phyloP scores from a whole-genome alignment of 176 grass and related monocot genomes.

The Guadua angustifolia region DNA sequence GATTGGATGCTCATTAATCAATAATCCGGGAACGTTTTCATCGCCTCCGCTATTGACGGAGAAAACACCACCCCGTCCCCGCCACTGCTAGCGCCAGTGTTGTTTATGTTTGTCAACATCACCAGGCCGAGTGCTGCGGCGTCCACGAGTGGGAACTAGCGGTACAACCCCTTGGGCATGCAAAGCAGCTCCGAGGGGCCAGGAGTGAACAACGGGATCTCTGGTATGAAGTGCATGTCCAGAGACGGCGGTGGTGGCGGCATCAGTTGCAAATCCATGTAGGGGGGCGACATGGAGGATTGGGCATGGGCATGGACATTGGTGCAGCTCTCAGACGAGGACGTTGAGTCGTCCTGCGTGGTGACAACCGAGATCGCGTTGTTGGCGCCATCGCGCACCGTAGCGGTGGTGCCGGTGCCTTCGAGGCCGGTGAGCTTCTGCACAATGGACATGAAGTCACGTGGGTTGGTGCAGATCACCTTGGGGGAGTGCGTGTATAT shows the following conservation, averaged over 20 bases:
- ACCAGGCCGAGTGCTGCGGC: conserved; percentile 11
- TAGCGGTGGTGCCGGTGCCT: background rate
- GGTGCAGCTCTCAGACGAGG: conserved; percentile 55
- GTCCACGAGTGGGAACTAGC: conserved; percentile 23
- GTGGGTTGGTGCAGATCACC: conserved; percentile 63
- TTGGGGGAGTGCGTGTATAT: conserved; percentile 76
- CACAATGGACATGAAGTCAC: conserved; percentile 74
- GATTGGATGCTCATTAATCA: background rate
- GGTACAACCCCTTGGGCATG: conserved; percentile 43
- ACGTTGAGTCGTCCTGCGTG: conserved; percentile 48
- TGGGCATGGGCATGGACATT: conserved; percentile 12
- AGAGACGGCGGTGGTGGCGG: conserved; percentile 34
- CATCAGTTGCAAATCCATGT: conserved; percentile 42
- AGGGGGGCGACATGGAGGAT: background rate
- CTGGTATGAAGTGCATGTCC: conserved; percentile 45
- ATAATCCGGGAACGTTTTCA: conserved; percentile 31
- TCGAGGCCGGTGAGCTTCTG: conserved; percentile 76
- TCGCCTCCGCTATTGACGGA: conserved; percentile 50
- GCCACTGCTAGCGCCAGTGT: background rate
- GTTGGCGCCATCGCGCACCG: background rate
- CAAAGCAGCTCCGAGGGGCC: conserved; percentile 39
- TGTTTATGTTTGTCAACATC: conserved; percentile 24
- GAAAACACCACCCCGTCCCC: conserved; percentile 31
- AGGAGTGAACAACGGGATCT: conserved; percentile 51
- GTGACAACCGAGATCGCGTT: background rate